A percentile compares a stretch with the other conserved stretches of the same genome.
Conservation (phyloP, 371 early-diverging fungal species). For the Nematocida major region DNA sequence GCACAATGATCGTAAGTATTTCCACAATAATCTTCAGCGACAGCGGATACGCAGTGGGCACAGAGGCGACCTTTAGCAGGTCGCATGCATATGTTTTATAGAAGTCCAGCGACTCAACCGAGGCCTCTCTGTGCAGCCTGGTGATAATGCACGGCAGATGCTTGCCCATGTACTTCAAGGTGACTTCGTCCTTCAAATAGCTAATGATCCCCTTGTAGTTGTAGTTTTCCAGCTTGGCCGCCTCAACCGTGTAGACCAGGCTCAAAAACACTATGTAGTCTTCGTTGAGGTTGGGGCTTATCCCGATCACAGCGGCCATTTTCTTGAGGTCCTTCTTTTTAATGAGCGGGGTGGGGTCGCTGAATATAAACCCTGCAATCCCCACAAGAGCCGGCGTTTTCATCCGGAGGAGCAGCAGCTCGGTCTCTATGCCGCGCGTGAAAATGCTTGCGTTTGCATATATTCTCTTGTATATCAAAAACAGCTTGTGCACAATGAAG, state of each 20-base stretch:
- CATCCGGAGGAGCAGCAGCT: conserved; percentile 46
- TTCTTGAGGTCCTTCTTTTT: conserved; percentile 10
- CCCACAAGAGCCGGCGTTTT: conserved; percentile 48
- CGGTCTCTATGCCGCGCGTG: conserved; percentile 38
- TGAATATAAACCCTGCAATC: conserved; percentile 51
- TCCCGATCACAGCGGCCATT: not conserved
- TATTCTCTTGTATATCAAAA: conserved; percentile 47
- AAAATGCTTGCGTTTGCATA: conserved; percentile 42
- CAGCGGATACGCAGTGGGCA: conserved; percentile 22
- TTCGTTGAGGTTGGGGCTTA: conserved; percentile 28
- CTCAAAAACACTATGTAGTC: conserved; percentile 49
- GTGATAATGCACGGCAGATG: conserved; percentile 38
- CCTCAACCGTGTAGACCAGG: conserved; percentile 54
- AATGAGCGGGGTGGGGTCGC: conserved; percentile 48
- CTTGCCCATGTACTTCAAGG: conserved; percentile 51
- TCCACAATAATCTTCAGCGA: conserved; percentile 45
- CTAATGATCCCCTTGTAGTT: conserved; percentile 58
- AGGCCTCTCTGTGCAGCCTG: conserved; percentile 25
- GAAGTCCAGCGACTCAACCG: conserved; percentile 47
- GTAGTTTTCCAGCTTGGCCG: conserved; percentile 55
- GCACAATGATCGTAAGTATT: conserved; percentile 6
- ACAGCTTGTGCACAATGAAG: conserved; percentile 44
- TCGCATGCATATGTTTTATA: conserved; percentile 41
- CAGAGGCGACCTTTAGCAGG: conserved; percentile 44
- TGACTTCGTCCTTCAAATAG: conserved; percentile 58